These are phyloP conservation scores for Sugiyamaella boreocaroliniensis DNA, from an alignment of 805 yeast species.

Conservation along the genomic window DNA sequence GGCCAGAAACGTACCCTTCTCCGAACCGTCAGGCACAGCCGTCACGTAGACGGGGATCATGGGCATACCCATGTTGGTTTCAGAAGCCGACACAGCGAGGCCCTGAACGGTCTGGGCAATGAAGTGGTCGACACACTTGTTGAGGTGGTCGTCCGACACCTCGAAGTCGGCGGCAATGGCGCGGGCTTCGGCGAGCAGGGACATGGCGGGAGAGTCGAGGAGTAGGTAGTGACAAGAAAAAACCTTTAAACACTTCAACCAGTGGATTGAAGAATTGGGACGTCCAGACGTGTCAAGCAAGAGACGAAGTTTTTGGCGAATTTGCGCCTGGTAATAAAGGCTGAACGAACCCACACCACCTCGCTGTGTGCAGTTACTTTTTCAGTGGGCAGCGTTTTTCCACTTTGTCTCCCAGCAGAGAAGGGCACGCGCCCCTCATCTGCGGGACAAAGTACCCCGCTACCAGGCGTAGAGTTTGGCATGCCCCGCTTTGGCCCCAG, in stretches of 20 bases:
- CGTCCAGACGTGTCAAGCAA: no score
- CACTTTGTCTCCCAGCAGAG: no score
- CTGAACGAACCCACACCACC: no score
- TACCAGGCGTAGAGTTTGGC: not conserved
- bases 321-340: no score
- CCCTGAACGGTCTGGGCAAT: slow-evolving; percentile 27
- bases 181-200: slow-evolving; percentile 7
- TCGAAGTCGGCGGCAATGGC: slow-evolving; percentile 19
- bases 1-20: slow-evolving; percentile 75
- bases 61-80: slow-evolving; percentile 29
- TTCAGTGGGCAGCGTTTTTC: no score
- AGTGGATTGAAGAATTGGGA: not conserved
- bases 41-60: slow-evolving; percentile 95
- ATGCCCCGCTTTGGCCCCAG: not conserved
- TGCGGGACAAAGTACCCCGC: no score
- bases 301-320: no score
- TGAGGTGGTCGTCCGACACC: slow-evolving; percentile 19
- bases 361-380: no score
- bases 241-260: not conserved
- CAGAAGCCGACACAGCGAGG: slow-evolving; percentile 15
- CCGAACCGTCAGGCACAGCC: slow-evolving; percentile 76
- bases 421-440: no score
- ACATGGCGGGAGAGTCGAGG: not conserved
- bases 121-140: slow-evolving; percentile 22
- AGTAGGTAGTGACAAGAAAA: not conserved